These are phyloP conservation scores for Yamadazyma oceani DNA, from an alignment of 1,139 yeast species.

Conservation along the genomic window DNA sequence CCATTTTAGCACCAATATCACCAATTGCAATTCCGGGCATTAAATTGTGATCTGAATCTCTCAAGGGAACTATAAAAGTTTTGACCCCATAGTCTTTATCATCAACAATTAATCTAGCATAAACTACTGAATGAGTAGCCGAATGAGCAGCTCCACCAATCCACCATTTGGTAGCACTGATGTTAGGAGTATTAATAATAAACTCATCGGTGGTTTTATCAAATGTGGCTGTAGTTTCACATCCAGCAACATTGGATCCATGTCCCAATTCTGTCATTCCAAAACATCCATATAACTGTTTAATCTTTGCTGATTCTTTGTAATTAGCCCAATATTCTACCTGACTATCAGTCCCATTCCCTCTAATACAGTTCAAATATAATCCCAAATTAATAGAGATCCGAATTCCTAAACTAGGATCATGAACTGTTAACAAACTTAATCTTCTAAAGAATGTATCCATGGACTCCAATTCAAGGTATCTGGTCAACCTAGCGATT, in stretches of 20 bases:
- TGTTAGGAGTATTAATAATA: slow-evolving; percentile 47
- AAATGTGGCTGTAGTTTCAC: slow-evolving; percentile 49
- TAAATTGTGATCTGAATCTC: slow-evolving; percentile 45
- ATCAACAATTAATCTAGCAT: slow-evolving; percentile 44
- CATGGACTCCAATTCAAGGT: slow-evolving; percentile 37
- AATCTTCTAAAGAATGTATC: slow-evolving; percentile 40
- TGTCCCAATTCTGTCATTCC: slow-evolving; percentile 53
- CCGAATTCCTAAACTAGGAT: slow-evolving; percentile 59
- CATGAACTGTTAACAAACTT: slow-evolving; percentile 57
- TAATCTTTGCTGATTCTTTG: slow-evolving; percentile 37
- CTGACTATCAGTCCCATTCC: slow-evolving; percentile 62
- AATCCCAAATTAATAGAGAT: slow-evolving; percentile 68
- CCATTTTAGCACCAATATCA: slow-evolving; percentile 52
- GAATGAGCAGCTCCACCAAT: slow-evolving; percentile 54
- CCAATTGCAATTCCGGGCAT: slow-evolving; percentile 47
- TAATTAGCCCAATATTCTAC: slow-evolving; percentile 40
- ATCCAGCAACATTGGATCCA: slow-evolving; percentile 48
- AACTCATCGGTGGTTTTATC: slow-evolving; percentile 43
- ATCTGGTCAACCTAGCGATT: slow-evolving; percentile 39
- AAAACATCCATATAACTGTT: slow-evolving; percentile 46
- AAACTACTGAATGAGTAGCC: slow-evolving; percentile 45
- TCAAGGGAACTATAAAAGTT: slow-evolving; percentile 49
- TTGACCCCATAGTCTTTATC: slow-evolving; percentile 51
- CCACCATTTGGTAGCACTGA: slow-evolving; percentile 56
- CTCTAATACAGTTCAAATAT: slow-evolving; percentile 66